Conservation (phyloP, 306 rosid species). For the Rosa persica region DNA sequence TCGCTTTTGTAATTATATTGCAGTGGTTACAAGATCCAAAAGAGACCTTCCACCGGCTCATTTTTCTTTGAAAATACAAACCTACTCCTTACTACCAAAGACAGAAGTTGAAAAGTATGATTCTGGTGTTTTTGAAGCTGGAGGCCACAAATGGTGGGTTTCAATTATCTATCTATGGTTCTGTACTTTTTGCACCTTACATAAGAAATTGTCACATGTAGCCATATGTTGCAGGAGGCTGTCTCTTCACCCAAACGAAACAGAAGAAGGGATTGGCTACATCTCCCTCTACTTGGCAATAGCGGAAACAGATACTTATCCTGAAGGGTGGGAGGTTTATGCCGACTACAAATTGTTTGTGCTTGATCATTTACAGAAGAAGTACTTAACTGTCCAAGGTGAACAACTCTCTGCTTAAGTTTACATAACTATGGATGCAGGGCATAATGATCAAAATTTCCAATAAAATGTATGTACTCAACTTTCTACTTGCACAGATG, state of each 20-base stretch:
- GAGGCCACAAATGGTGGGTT: slow-evolving; percentile 9
- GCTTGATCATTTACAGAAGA: neutral
- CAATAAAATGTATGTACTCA: neutral
- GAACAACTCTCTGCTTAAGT: neutral
- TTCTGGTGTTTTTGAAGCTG: slow-evolving; percentile 15
- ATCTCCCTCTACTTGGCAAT: slow-evolving; percentile 21
- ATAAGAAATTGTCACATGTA: neutral
- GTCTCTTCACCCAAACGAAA: slow-evolving; percentile 5
- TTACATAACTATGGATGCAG: neutral
- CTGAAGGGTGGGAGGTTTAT: slow-evolving; percentile 2
- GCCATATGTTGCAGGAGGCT: neutral
- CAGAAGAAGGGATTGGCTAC: neutral
- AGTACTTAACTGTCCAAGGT: neutral
- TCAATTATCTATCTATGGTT: neutral
- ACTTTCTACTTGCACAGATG: neutral
- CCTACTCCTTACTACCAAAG: neutral
- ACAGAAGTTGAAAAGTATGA: slow-evolving; percentile 7
- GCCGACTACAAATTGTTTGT: slow-evolving; percentile 3
- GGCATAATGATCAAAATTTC: neutral
- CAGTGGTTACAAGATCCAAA: neutral
- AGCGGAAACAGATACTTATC: neutral
- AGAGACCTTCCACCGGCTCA: slow-evolving; percentile 17
- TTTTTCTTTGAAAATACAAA: neutral
- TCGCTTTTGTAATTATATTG: neutral
- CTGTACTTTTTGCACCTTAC: neutral